phyloP scores from a whole-genome alignment of 2,329 filamentous ascomycete genomes.

The Helicocarpus griseus region DNA sequence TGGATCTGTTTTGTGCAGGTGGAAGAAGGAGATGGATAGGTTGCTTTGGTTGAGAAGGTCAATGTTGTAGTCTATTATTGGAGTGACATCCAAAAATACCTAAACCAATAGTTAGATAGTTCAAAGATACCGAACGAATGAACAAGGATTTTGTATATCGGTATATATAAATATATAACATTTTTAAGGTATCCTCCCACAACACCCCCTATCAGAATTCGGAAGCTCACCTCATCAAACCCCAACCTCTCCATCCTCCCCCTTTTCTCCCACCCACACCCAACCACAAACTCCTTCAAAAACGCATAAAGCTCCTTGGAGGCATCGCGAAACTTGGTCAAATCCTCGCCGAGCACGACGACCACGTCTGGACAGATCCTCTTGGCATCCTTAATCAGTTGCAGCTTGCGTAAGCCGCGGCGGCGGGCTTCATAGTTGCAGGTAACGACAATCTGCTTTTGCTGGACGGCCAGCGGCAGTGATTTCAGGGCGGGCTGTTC shows the following conservation, averaged over 20 bases:
- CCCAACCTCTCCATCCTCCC: constrained; percentile 69
- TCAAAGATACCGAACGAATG: too few species aligned
- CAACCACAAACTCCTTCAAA: constrained; percentile 53
- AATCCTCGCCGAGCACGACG: constrained; percentile 76
- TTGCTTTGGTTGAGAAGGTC: constrained; percentile 58
- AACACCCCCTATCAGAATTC: constrained; percentile 2
- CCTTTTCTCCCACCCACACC: constrained; percentile 55
- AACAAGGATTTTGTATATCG: not conserved
- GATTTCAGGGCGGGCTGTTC: constrained; percentile 63
- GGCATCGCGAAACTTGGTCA: constrained; percentile 73
- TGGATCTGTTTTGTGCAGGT: constrained; percentile 61
- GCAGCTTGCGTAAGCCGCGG: constrained; percentile 60
- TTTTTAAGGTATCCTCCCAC: too few species aligned
- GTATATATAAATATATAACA: too few species aligned
- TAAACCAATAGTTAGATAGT: constrained; percentile 17
- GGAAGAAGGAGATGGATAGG: constrained; percentile 65
- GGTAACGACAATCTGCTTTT: constrained; percentile 87
- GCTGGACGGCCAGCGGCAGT: constrained; percentile 72
- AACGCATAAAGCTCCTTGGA: constrained; percentile 73
- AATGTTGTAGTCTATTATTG: constrained; percentile 75
- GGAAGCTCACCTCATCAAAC: constrained; percentile 67
- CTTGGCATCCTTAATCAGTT: constrained; percentile 73
- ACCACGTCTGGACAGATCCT: constrained; percentile 73
- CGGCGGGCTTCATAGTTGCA: constrained; percentile 87
- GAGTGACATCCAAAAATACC: constrained; percentile 70